Percentiles rank a stretch among this genome's conserved stretches.
These are phyloP conservation scores for Pogostemon cablin DNA, from an alignment of 257 asterid genomes.

Conservation along the genomic window DNA sequence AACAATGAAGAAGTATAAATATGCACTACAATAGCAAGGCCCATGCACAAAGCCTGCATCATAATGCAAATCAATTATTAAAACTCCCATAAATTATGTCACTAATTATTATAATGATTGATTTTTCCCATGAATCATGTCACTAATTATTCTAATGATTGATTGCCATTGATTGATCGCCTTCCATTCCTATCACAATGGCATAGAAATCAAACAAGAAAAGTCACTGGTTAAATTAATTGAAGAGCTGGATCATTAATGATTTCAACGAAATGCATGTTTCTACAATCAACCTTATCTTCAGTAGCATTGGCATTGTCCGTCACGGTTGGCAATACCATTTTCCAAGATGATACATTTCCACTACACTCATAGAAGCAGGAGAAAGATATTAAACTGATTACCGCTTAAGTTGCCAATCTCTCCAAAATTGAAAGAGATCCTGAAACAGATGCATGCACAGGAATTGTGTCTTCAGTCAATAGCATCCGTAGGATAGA, in stretches of 20 bases:
- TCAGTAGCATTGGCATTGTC: conserved; percentile 25
- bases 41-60: no score
- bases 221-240: conserved; percentile 28
- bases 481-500: conserved; percentile 16
- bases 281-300: conserved; percentile 30
- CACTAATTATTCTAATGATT: no score
- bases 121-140: no score
- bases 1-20: no score
- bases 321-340: conserved; percentile 35
- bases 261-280: conserved; percentile 18
- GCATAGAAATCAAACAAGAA: no score
- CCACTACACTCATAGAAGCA: conserved; percentile 41
- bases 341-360: conserved; percentile 29
- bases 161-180: no score
- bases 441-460: conserved; percentile 40
- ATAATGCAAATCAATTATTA: no score
- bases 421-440: conserved; percentile 35
- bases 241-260: conserved; percentile 21
- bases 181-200: not conserved
- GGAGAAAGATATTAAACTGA: conserved; percentile 31
- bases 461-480: conserved; percentile 34
- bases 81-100: no score
- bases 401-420: conserved; percentile 36
- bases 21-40: no score
- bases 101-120: no score